Conservation (phyloP, 1,139 yeast genomes). For the Candida sp. region DNA sequence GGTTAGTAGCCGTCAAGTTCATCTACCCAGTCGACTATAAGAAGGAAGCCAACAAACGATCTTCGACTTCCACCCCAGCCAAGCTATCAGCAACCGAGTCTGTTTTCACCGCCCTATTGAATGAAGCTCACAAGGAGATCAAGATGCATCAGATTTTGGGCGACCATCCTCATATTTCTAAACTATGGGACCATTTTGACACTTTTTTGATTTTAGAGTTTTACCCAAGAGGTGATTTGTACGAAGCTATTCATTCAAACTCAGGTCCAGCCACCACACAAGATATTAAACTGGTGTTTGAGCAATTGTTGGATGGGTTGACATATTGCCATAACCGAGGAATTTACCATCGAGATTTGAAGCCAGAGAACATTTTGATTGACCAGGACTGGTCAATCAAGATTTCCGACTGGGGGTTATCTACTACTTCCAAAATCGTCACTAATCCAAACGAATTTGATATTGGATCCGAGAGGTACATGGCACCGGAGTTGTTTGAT, state of each 20-base stretch:
- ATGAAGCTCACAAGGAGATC: conserved; percentile 83
- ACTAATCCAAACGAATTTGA: conserved; percentile 69
- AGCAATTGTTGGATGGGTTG: conserved; percentile 79
- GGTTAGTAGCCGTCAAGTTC: conserved; percentile 84
- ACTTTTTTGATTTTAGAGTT: conserved; percentile 85
- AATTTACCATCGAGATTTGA: conserved; percentile 87
- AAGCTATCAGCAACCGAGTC: conserved; percentile 29
- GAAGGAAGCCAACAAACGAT: conserved; percentile 19
- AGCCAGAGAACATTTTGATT: conserved; percentile 87
- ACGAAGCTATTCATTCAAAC: conserved; percentile 88
- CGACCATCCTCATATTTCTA: conserved; percentile 64
- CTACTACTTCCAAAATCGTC: conserved; percentile 67
- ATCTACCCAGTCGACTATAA: conserved; percentile 56
- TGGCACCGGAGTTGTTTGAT: conserved; percentile 95
- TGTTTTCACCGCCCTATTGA: conserved; percentile 41
- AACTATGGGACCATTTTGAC: conserved; percentile 77
- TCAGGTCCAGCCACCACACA: conserved; percentile 80
- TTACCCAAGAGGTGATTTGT: conserved; percentile 90
- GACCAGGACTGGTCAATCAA: conserved; percentile 82
- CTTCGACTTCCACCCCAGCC: conserved; percentile 44
- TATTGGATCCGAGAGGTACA: conserved; percentile 92
- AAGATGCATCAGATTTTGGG: conserved; percentile 75
- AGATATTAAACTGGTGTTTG: conserved; percentile 75
- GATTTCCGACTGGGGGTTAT: conserved; percentile 92
- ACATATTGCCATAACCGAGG: conserved; percentile 75